Percentiles rank a stretch among this genome's conserved stretches.
Evolutionary conservation across 306 rosid species (phyloP).

Genomic region (Dryas octopetala): DNA sequence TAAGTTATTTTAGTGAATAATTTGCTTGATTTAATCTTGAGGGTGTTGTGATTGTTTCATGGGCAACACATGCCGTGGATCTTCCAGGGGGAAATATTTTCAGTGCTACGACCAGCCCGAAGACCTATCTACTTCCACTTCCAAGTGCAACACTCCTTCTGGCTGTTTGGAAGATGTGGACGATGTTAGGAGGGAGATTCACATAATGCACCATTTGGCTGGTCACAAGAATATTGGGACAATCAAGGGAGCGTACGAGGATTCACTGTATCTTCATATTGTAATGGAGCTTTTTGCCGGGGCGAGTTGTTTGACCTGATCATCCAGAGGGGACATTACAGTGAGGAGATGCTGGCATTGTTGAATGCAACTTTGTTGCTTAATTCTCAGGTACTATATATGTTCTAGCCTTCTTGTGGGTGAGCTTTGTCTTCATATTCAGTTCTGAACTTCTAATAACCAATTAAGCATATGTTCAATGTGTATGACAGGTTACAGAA

Average conservation of each 20-base stretch:
- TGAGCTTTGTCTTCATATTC: neutral
- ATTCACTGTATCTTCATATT: slow-evolving; percentile 79
- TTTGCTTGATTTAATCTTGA: neutral
- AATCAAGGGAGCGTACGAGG: slow-evolving; percentile 94
- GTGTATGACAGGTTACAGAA: slow-evolving; percentile 64
- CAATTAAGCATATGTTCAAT: neutral
- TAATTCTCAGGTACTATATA: slow-evolving; percentile 60
- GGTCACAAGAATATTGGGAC: slow-evolving; percentile 92
- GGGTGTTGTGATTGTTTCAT: slow-evolving; percentile 56
- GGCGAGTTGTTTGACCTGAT: slow-evolving; percentile 92
- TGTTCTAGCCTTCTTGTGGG: slow-evolving; percentile 7
- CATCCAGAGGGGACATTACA: slow-evolving; percentile 91
- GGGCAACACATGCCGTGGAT: slow-evolving; percentile 99
- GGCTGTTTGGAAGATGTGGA: slow-evolving; percentile 75
- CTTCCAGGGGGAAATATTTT: slow-evolving; percentile 69
- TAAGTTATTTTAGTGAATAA: neutral
- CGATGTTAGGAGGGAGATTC: slow-evolving; percentile 92
- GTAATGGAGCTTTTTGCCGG: slow-evolving; percentile 91
- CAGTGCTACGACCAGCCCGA: slow-evolving; percentile 69
- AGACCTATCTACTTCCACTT: slow-evolving; percentile 33
- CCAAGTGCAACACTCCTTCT: slow-evolving; percentile 55
- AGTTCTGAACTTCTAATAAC: slow-evolving; percentile 13
- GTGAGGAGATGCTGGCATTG: slow-evolving; percentile 82
- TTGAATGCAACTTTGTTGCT: slow-evolving; percentile 83
- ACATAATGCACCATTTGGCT: slow-evolving; percentile 94